Evolutionary conservation across 2,329 filamentous ascomycete species (phyloP).

Genomic region (Aspergillus persii): DNA sequence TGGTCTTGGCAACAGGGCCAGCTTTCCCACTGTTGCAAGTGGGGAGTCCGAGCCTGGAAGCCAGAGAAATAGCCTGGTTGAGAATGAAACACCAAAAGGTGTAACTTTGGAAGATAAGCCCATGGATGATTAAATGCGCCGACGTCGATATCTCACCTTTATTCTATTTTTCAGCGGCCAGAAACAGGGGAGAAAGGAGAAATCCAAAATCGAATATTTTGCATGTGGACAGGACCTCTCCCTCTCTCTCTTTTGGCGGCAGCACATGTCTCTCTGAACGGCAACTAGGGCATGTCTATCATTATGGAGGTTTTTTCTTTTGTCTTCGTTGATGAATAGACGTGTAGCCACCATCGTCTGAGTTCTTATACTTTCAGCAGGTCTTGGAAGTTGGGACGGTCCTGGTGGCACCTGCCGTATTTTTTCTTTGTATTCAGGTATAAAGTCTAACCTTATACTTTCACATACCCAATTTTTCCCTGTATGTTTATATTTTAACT

Average conservation of each 20-base stretch:
- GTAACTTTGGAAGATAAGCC: constrained; percentile 72
- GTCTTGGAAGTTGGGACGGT: constrained; percentile 12
- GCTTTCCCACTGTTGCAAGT: constrained; percentile 26
- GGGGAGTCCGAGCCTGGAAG: constrained; percentile 28
- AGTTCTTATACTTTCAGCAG: constrained; percentile 12
- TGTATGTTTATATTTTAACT: constrained; percentile 24
- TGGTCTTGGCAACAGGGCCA: constrained; percentile 46
- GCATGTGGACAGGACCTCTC: background rate
- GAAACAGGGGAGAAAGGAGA: background rate
- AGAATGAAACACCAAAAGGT: constrained; percentile 44
- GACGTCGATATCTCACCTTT: background rate
- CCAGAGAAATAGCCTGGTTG: constrained; percentile 36
- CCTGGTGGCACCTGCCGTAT: constrained; percentile 1
- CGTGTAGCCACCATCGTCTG: background rate
- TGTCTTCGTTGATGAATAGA: background rate
- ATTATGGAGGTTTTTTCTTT: background rate
- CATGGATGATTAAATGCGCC: constrained; percentile 60
- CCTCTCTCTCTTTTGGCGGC: background rate
- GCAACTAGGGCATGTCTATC: background rate
- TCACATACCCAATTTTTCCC: constrained; percentile 17
- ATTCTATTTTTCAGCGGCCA: background rate
- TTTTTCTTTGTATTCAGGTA: constrained; percentile 8
- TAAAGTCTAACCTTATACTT: constrained; percentile 11
- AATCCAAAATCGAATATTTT: background rate
- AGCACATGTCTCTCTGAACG: background rate